These are phyloP conservation scores for Lactarius quietus DNA, from an alignment of 768 basidiomycete genomes.

Conservation along the genomic window DNA sequence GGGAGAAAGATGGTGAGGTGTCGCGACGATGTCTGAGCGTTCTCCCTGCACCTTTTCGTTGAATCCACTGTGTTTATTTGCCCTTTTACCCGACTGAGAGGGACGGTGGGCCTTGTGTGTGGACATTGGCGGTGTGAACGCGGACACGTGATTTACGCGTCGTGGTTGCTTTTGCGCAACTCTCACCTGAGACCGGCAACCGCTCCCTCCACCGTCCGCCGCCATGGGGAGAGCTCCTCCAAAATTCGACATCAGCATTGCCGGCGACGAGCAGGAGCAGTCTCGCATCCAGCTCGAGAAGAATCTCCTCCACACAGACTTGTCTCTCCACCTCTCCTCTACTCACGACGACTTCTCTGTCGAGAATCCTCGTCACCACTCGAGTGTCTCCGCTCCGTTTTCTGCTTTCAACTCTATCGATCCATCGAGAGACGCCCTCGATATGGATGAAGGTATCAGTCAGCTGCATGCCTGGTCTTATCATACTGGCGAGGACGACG, in stretches of 20 bases:
- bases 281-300: constrained; percentile 75
- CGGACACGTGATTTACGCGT: constrained; percentile 24
- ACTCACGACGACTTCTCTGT: constrained; percentile 44
- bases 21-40: constrained; percentile 1
- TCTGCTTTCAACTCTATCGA: constrained; percentile 61
- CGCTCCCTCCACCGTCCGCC: background rate
- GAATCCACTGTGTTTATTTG: constrained; percentile 71
- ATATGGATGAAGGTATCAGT: constrained; percentile 43
- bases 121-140: constrained; percentile 23
- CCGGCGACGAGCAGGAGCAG: constrained; percentile 70
- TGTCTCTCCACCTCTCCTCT: constrained; percentile 68
- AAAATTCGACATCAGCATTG: constrained; percentile 50
- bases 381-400: constrained; percentile 49
- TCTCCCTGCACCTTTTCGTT: constrained; percentile 78
- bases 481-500: constrained; percentile 54
- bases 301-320: constrained; percentile 68
- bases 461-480: constrained; percentile 37
- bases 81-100: constrained; percentile 70
- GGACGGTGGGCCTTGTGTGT: constrained; percentile 82
- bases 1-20: constrained; percentile 3
- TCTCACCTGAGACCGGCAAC: background rate
- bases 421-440: constrained; percentile 52
- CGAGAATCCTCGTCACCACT: constrained; percentile 70
- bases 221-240: constrained; percentile 17
- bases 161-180: constrained; percentile 8